A percentile compares a stretch with the other conserved stretches of the same genome.
Evolutionary conservation across 2,329 filamentous ascomycete genomes (phyloP).

Genomic region (Calonectria pseudoreteaudii): DNA sequence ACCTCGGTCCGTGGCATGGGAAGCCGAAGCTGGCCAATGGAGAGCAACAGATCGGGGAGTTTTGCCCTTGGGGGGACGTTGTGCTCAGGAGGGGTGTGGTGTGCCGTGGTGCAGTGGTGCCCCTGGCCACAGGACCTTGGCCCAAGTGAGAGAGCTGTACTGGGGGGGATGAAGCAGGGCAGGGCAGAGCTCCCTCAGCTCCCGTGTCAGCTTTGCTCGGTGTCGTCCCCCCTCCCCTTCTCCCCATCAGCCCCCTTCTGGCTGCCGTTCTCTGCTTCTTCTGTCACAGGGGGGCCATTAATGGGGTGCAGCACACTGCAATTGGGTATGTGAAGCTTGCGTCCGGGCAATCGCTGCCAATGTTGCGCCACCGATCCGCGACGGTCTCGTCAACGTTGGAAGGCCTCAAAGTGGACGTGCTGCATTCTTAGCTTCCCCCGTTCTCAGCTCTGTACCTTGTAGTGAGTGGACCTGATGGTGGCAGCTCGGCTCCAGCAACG

Average conservation of each 20-base stretch:
- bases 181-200: background rate
- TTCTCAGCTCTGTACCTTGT: slow-evolving; percentile 7
- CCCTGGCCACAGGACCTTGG: background rate
- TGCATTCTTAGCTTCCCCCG: background rate
- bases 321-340: background rate
- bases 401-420: slow-evolving; percentile 3
- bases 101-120: background rate
- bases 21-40: slow-evolving; percentile 6
- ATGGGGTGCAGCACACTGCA: background rate
- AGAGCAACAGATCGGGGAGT: background rate
- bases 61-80: slow-evolving; percentile 9
- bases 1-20: slow-evolving; percentile 22
- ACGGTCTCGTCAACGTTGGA: background rate
- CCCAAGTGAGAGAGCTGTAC: background rate
- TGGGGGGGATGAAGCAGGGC: background rate
- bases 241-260: background rate
- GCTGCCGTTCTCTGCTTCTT: background rate
- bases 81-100: background rate
- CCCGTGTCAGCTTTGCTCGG: background rate
- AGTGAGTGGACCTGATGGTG: background rate
- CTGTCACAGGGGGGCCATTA: background rate
- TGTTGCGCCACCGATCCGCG: background rate
- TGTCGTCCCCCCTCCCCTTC: background rate
- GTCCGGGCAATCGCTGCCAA: background rate
- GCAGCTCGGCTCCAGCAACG: slow-evolving; percentile 5